Evolutionary conservation across 2,329 filamentous ascomycete genomes (phyloP), one percentile per base, ranked within the genome.

Genomic region (Sphaceloma murrayae): DNA sequence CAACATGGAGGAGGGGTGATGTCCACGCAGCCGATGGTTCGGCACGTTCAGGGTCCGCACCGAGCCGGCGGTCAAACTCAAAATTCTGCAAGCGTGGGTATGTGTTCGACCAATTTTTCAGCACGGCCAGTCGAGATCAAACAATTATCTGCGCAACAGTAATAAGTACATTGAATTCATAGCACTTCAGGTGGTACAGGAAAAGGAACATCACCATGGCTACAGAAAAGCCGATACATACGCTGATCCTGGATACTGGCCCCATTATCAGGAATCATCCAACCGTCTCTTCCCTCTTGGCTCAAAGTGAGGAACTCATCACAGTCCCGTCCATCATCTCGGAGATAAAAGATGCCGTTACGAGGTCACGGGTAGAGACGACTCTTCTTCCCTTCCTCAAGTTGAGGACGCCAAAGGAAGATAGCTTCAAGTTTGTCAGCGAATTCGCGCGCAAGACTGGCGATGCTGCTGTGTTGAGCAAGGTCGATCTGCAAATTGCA

Each of bases 261-360:
- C 87, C 89, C 5, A 78, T 98, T 49, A 88, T 98, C 62, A 89
- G 89, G 60, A 95, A 95, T 66, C 82, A 91, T 52, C 86, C 89
- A 9, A 71, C 85, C 8, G 77, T 91, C 17, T 93, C 85, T 34
- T 85, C 83, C 0, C 77, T 98, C 8, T 69, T 94, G 42, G 73
- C 76, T 27, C 79, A 85, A 59, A 80, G 86, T 36, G 80, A 91
- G 56, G 69, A 74, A 48, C 72, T 95, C 31, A 77, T 87, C 56
- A 95, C 87, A 1, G 83, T 89, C 0, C 87, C 88, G 0, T 80
- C 82, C 5, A 86, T 98, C 46, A 70, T 96, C 21, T 74, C 78
- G 42, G 91, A 98, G 68, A 94, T 94, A 52, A 69, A 85, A 58
- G 89, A 96, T 68, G 76, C 79, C 36, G 80, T 80, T 42, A 91